Base-by-base conservation (phyloP, 495 filamentous ascomycete genomes). In the Penicillium ucsense region DNA sequence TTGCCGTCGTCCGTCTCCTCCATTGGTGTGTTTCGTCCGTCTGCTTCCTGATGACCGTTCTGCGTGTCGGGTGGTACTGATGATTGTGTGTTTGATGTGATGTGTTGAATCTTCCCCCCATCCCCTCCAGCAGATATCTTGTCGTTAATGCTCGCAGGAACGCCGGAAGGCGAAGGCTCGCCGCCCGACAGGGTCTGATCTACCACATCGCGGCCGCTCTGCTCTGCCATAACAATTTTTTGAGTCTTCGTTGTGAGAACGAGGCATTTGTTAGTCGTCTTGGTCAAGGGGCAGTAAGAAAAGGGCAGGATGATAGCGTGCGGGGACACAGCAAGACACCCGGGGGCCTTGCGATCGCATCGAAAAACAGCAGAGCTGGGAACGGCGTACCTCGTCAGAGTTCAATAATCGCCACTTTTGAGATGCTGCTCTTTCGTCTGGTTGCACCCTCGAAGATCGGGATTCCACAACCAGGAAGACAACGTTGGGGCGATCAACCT, bases 181-280 rank as follows among this genome's bases (percentile, higher is more conserved):
- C 82, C 79, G 75, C 80, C 78, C 83, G 81, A 85, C 82, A 72
- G 73, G 72, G 75, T 76, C 79, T 82, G 71, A 74, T 83, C 77
- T 84, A 85, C 82, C 82, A 85, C 82, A 86, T 86, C 77, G 72
- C 81, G 80, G 74, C 65, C 71, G 64, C 65, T 78, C 77, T 80
- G 79, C 81, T 85, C 82, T 85, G 82, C 82, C 82, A 86, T 86
- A 84, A 84, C 82, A 85, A 82, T 74, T 65, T 20, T 73, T 71
- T 66, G 77, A 68, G 63, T 71, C 81, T 85, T 70, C 56, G 50
- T 33, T 52, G 45, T 51, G 46, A 42, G 42, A 52, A 57, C 54
- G 61, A 59, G 60, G 59, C 55, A 61, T 65, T 47, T 55, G 63
- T 70, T 59, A 70, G 66, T 48, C 46, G 53, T 55, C 57, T 52